phyloP scores from a whole-genome alignment of 306 rosid genomes.

The Psophocarpus tetragonolobus region DNA sequence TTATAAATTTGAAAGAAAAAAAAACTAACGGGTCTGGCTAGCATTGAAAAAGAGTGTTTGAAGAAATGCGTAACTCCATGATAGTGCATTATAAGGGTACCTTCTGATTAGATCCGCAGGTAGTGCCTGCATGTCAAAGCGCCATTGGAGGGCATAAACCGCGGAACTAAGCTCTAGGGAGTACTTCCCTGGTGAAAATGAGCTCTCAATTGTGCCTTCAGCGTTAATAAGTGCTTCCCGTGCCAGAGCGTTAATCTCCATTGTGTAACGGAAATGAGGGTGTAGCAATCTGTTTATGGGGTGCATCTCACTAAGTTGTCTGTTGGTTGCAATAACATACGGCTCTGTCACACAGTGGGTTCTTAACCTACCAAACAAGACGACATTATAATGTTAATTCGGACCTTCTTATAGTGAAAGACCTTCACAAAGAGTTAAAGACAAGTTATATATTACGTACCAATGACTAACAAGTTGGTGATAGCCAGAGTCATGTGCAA shows the following conservation, averaged over 20 bases:
- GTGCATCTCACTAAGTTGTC: constrained; percentile 82
- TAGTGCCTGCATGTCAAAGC: constrained; percentile 61
- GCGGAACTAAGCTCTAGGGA: constrained; percentile 64
- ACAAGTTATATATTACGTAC: constrained; percentile 38
- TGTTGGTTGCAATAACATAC: constrained; percentile 74
- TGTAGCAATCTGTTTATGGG: constrained; percentile 73
- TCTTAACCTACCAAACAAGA: constrained; percentile 59
- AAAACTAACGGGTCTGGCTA: too few species aligned
- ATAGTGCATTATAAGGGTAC: constrained; percentile 40
- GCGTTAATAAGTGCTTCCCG: constrained; percentile 74
- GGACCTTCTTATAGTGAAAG: not conserved
- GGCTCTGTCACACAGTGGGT: constrained; percentile 85
- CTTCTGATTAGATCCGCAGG: constrained; percentile 81
- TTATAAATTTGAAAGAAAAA: too few species aligned
- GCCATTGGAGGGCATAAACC: constrained; percentile 67
- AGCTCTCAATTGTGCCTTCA: constrained; percentile 64
- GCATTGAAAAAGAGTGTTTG: not conserved
- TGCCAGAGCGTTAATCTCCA: constrained; percentile 87
- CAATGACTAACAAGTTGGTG: constrained; percentile 93
- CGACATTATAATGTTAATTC: not conserved
- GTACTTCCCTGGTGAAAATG: constrained; percentile 65
- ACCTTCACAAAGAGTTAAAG: too few species aligned
- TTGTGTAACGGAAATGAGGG: constrained; percentile 86
- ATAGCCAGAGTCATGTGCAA: constrained; percentile 84
- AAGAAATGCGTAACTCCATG: not conserved